Conservation (phyloP, 306 rosid species). For the Quercus dentata region DNA sequence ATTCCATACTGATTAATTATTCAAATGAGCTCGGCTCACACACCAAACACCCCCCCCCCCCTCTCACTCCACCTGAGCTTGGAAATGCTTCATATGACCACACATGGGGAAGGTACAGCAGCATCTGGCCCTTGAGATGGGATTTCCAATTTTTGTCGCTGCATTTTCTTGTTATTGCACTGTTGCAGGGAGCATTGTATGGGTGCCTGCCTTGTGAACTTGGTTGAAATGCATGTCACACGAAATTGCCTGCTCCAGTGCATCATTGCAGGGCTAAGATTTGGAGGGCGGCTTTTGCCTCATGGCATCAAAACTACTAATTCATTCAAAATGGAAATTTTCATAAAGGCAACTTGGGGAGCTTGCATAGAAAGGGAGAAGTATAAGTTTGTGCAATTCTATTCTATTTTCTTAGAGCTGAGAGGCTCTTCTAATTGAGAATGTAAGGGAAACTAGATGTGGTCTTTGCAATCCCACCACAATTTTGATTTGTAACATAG, state of each 20-base stretch:
- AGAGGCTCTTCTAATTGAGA: slow-evolving; percentile 56
- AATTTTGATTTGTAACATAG: slow-evolving; percentile 97
- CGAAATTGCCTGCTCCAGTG: slow-evolving; percentile 17
- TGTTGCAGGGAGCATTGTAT: slow-evolving; percentile 25
- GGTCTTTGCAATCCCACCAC: slow-evolving; percentile 72
- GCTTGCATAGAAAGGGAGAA: slow-evolving; percentile 37
- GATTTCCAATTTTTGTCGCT: slow-evolving; percentile 25
- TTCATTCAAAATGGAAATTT: slow-evolving; percentile 41
- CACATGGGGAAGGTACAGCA: slow-evolving; percentile 18
- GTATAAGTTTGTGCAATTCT: slow-evolving; percentile 46
- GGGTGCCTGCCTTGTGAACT: slow-evolving; percentile 18
- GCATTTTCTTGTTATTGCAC: slow-evolving; percentile 31
- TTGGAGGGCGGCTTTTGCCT: slow-evolving; percentile 30
- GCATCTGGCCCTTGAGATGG: slow-evolving; percentile 22
- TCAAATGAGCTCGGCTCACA: slow-evolving; percentile 23
- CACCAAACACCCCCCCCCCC: neutral
- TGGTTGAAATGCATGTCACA: slow-evolving; percentile 13
- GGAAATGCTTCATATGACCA: slow-evolving; percentile 26
- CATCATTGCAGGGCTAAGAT: slow-evolving; percentile 14
- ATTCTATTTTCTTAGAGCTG: slow-evolving; percentile 44
- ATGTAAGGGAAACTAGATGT: slow-evolving; percentile 61
- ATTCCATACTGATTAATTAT: slow-evolving; percentile 65
- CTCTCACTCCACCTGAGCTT: slow-evolving; percentile 26
- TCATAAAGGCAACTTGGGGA: slow-evolving; percentile 32
- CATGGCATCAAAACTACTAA: slow-evolving; percentile 15